Evolutionary conservation across 192 early-diverging fungal species (phyloP).

Genomic region (Rhizophagus sp.): DNA sequence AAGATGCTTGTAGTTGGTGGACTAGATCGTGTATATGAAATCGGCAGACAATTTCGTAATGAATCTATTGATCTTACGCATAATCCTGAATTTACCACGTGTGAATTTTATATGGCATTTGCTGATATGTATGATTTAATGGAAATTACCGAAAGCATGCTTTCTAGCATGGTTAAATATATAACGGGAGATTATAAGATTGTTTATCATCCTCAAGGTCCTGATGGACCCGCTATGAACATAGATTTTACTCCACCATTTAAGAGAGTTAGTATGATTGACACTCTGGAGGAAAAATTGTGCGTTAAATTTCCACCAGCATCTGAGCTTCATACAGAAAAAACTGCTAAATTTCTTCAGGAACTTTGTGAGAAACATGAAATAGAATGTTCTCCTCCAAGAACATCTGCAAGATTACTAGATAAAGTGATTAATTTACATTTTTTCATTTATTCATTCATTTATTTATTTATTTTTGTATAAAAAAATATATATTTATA

Average conservation of each 20-base stretch:
- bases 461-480: constrained; percentile 35
- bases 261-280: constrained; percentile 91
- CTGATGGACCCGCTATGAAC: constrained; percentile 70
- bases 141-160: constrained; percentile 87
- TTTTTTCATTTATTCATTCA: neutral
- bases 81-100: constrained; percentile 99
- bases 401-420: constrained; percentile 88
- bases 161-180: constrained; percentile 87
- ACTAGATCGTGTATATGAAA: constrained; percentile 97
- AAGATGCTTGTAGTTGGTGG: constrained; percentile 99
- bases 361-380: constrained; percentile 95
- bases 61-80: constrained; percentile 98
- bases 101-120: constrained; percentile 99
- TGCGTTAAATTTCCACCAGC: constrained; percentile 90
- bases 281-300: constrained; percentile 87
- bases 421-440: constrained; percentile 67
- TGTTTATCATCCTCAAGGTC: constrained; percentile 92
- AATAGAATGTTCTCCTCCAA: constrained; percentile 92
- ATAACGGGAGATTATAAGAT: constrained; percentile 90
- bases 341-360: constrained; percentile 86
- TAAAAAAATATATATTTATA: no score
- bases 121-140: constrained; percentile 97
- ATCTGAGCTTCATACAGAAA: constrained; percentile 74
- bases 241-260: constrained; percentile 98
- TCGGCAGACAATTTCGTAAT: constrained; percentile 99